Evolutionary conservation across 441 rosid genomes (phyloP).

Genomic region (Erodium moschatum): DNA sequence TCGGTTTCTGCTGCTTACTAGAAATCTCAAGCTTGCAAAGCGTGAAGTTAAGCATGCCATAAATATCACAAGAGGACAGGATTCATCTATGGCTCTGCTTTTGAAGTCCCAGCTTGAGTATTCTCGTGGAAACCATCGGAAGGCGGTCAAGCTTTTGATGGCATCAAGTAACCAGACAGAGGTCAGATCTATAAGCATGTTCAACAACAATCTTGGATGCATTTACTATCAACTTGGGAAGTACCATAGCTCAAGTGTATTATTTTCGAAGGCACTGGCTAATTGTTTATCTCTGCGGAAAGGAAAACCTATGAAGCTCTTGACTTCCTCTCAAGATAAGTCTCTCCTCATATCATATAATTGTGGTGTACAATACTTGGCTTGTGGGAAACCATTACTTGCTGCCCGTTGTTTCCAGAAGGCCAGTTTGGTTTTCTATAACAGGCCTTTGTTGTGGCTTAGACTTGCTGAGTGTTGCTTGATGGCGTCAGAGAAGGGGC

Average conservation of each 20-base stretch:
- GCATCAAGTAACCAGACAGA: conserved; percentile 66
- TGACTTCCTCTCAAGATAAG: conserved; percentile 73
- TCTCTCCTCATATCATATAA: conserved; percentile 74
- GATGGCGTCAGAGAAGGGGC: conserved; percentile 76
- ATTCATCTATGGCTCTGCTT: conserved; percentile 76
- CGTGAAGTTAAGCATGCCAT: conserved; percentile 94
- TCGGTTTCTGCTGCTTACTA: conserved; percentile 67
- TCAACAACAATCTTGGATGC: conserved; percentile 93
- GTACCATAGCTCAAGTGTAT: conserved; percentile 49
- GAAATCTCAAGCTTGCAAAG: conserved; percentile 86
- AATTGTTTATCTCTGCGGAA: conserved; percentile 54
- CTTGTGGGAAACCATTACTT: conserved; percentile 69
- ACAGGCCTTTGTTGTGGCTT: conserved; percentile 76
- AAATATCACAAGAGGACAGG: conserved; percentile 78
- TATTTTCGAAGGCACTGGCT: conserved; percentile 70
- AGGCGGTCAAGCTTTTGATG: conserved; percentile 84
- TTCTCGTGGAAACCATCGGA: conserved; percentile 81
- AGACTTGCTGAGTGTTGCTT: conserved; percentile 91
- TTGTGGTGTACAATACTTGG: conserved; percentile 75
- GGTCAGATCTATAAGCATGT: conserved; percentile 55
- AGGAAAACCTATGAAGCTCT: conserved; percentile 56
- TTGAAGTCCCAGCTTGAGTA: conserved; percentile 94
- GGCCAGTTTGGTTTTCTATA: conserved; percentile 56
- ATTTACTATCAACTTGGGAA: conserved; percentile 71
- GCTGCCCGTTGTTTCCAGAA: conserved; percentile 85